Evolutionary conservation across 2,329 filamentous ascomycete species (phyloP).

Genomic region (Lasiodiplodia citricola): DNA sequence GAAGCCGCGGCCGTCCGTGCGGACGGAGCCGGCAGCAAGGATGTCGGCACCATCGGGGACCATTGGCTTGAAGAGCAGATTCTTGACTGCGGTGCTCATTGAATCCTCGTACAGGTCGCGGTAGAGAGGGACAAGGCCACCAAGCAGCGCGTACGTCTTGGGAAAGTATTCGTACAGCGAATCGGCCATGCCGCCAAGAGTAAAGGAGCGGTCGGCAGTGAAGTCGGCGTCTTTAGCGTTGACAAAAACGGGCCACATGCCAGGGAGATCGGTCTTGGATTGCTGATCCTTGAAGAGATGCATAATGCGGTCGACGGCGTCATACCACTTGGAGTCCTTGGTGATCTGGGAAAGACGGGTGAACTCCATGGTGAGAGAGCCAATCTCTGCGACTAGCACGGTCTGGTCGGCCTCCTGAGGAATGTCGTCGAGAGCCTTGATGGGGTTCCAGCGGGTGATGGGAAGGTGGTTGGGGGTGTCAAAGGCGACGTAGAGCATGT

Average conservation of each 20-base stretch:
- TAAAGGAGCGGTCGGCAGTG: constrained; percentile 27
- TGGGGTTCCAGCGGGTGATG: constrained; percentile 52
- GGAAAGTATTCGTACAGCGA: constrained; percentile 52
- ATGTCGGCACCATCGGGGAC: constrained; percentile 53
- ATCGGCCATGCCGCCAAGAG: constrained; percentile 48
- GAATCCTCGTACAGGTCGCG: constrained; percentile 62
- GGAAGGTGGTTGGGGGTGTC: constrained; percentile 97
- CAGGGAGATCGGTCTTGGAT: constrained; percentile 49
- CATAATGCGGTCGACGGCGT: constrained; percentile 52
- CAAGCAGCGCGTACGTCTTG: constrained; percentile 55
- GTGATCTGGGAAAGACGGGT: constrained; percentile 54
- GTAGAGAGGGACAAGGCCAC: constrained; percentile 53
- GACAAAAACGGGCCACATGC: constrained; percentile 55
- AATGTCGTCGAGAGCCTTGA: constrained; percentile 44
- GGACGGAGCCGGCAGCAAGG: constrained; percentile 35
- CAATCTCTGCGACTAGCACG: constrained; percentile 54
- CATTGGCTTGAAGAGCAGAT: constrained; percentile 58
- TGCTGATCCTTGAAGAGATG: constrained; percentile 49
- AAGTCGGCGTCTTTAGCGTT: constrained; percentile 39
- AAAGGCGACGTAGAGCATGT: constrained; percentile 81
- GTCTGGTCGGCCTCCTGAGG: constrained; percentile 47
- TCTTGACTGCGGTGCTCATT: constrained; percentile 49
- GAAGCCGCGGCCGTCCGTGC: neutral
- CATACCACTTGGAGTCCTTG: constrained; percentile 52
- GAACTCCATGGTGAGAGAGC: constrained; percentile 55